Percentiles rank a stretch among this genome's conserved stretches.
Conservation (phyloP, 495 filamentous ascomycete species). For the Xylaria venustula region DNA sequence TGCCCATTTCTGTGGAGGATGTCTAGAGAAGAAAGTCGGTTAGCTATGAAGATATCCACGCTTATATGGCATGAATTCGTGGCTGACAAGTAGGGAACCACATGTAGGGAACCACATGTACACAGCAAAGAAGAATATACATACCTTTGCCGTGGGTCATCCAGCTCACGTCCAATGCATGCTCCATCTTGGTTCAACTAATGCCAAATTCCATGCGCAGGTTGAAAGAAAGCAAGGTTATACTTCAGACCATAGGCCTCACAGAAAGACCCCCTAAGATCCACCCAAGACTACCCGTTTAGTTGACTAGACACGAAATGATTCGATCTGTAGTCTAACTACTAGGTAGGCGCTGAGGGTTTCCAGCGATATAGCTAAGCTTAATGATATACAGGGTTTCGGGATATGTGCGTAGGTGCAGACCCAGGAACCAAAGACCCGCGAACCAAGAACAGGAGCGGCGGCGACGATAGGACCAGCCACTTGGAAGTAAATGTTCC, state of each 20-base stretch:
- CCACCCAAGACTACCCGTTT: background rate
- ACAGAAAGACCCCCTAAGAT: background rate
- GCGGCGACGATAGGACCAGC: background rate
- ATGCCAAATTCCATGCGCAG: too few relatives aligned
- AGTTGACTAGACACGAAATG: background rate
- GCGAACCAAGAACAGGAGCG: background rate
- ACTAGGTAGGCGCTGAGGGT: background rate
- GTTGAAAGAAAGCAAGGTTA: background rate
- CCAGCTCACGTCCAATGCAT: conserved; percentile 67
- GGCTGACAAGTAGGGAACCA: background rate
- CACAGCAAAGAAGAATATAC: conserved; percentile 3
- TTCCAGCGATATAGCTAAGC: background rate
- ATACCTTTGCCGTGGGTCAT: conserved; percentile 57
- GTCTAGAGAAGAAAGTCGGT: conserved; percentile 8
- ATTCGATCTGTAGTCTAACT: too few relatives aligned
- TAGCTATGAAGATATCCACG: background rate
- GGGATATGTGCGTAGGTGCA: background rate
- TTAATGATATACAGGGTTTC: background rate
- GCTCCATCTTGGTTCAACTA: conserved; percentile 54
- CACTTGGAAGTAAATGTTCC: background rate
- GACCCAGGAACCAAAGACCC: background rate
- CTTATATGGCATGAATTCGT: background rate
- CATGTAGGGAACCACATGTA: background rate
- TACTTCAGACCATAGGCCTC: too few relatives aligned
- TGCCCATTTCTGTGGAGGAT: conserved; percentile 11